Conservation (phyloP, 2,329 filamentous ascomycete species). For the Pleomassaria siparia region DNA sequence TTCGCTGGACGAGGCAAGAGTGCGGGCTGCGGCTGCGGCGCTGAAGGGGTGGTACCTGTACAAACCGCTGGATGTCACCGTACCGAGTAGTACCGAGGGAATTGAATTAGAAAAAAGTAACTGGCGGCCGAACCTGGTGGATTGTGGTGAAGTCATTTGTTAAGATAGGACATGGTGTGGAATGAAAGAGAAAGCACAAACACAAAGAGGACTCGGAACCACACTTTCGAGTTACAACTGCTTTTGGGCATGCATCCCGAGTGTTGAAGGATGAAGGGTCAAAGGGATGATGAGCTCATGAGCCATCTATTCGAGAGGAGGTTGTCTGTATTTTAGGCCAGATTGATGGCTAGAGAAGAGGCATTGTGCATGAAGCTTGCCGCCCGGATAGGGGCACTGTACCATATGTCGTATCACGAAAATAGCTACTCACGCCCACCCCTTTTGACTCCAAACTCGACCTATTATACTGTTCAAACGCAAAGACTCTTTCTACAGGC, state of each 20-base stretch:
- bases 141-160: slow-evolving; percentile 59
- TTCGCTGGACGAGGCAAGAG: slow-evolving; percentile 74
- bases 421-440: not conserved
- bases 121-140: slow-evolving; percentile 60
- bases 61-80: slow-evolving; percentile 63
- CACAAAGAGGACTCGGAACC: slow-evolving; percentile 1
- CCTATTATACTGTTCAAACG: no score
- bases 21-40: slow-evolving; percentile 78
- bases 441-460: no score
- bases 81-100: slow-evolving; percentile 53
- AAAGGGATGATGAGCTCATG: no score
- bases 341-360: no score
- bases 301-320: no score
- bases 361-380: not conserved
- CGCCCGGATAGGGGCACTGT: no score
- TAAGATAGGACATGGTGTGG: slow-evolving; percentile 22
- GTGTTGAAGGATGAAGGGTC: not conserved
- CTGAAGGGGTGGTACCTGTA: slow-evolving; percentile 97
- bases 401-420: slow-evolving; percentile 1
- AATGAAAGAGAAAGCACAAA: no score
- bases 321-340: no score
- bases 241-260: slow-evolving; percentile 2
- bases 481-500: no score
- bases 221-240: slow-evolving; percentile 5
- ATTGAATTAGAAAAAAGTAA: slow-evolving; percentile 36